phyloP scores from a whole-genome alignment of 1,284 basidiomycete species.

The Grifola frondosa region DNA sequence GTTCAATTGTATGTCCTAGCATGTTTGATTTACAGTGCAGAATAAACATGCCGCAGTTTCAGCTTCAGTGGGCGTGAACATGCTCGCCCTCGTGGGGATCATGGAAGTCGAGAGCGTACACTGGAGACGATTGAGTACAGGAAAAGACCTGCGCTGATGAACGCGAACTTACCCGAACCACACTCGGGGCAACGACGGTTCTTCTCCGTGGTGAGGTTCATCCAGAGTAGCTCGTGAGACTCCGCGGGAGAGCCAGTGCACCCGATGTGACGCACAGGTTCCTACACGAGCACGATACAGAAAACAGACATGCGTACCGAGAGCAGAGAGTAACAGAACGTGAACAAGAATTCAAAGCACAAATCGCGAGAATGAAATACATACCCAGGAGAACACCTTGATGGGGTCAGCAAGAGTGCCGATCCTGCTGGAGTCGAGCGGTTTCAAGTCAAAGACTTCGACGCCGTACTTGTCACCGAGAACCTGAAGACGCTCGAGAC shows the following conservation, averaged over 20 bases:
- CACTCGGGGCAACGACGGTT: conserved; percentile 87
- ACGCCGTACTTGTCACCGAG: conserved; percentile 87
- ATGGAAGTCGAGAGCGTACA: conserved; percentile 60
- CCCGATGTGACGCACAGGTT: conserved; percentile 78
- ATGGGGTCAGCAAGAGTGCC: conserved; percentile 90
- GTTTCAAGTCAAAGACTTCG: conserved; percentile 88
- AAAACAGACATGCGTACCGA: background rate
- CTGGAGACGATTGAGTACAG: conserved; percentile 32
- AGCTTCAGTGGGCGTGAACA: conserved; percentile 35
- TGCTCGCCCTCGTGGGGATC: conserved; percentile 46
- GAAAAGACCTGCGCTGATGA: conserved; percentile 3
- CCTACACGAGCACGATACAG: conserved; percentile 43
- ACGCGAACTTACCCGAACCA: conserved; percentile 67
- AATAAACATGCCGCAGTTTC: conserved; percentile 12
- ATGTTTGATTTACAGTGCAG: conserved; percentile 15
- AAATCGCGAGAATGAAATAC: conserved; percentile 35
- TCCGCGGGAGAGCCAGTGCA: conserved; percentile 92
- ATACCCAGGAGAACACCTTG: conserved; percentile 83
- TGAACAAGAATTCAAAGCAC: conserved; percentile 1
- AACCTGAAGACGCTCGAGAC: conserved; percentile 94
- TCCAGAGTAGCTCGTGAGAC: conserved; percentile 89
- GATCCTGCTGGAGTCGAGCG: conserved; percentile 83
- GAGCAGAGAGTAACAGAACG: conserved; percentile 10
- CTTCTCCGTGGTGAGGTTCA: conserved; percentile 65
- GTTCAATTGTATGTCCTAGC: conserved; percentile 13